Evolutionary conservation across 176 grass and related monocot species (phyloP), one percentile per base, ranked within the genome.

Genomic region (Poa annua): DNA sequence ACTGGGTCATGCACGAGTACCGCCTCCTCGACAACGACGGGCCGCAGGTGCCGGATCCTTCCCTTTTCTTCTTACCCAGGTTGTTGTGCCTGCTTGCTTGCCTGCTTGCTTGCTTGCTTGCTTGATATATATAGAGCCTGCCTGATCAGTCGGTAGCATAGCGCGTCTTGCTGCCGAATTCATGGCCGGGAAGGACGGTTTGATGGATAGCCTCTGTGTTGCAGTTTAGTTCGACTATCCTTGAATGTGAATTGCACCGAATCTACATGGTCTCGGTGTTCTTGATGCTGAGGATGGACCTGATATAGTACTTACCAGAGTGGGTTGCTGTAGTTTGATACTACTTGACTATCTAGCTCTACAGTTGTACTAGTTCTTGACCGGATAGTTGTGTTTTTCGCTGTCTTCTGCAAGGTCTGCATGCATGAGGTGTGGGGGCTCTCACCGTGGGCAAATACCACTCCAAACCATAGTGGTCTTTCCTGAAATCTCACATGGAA

Each of bases 1-100:
- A 96, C 88, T 98, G 96, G 96, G 92, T 95, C 79, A 98, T 98
- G 96, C 96, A 98, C 71, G 96, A 98, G 83, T 98, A 98, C 64
- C 82, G 96, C 34, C 89, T 94, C 25, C 67, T 85, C 67, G 89
- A 88, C 19, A 75, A 66, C 5, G 81, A 91, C 50, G 84, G 86
- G 0, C 52, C 75, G 0, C 84, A 90, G 92, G 92, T 88, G 56
- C 49, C 60, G 11, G 47, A 49, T 49, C 47, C 2, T 1, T 49
- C 47, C 5, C 12, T 49, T 15, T 49, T 35, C 35, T 49, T 35
- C 35, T 38, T 35, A 0, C 4, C 4, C 7, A 41, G 36, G 10
- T 42, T 68, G 34, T 29, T 29, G 29, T 17, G 11, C 10, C 6
- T 66, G 29, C 29, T 5, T 38, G 13, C 4, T 16, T 17, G 11